Evolutionary conservation across 2,329 filamentous ascomycete genomes (phyloP), one percentile per base, ranked within the genome.

Genomic region (Ophiocordyceps camponoti-leonardi): DNA sequence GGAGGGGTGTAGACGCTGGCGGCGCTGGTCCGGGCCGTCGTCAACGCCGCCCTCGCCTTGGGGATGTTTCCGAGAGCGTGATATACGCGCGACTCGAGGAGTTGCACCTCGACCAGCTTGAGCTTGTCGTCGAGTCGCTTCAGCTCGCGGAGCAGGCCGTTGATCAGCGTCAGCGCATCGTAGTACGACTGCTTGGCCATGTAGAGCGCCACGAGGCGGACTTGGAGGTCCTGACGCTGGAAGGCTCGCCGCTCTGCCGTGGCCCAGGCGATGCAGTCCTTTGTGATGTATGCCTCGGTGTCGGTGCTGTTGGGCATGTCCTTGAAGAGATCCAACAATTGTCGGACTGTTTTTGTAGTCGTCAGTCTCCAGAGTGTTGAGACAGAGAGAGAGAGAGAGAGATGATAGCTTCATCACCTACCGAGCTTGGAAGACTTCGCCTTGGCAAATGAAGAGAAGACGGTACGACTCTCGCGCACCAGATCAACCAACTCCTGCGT

Each of bases 221-320:
- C 94, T 72, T 98, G 87, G 60, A 98, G 86, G 65, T 94, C 94
- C 71, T 98, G 92, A 54, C 92, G 87, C 55, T 98, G 78, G 74
- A 98, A 98, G 49, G 86, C 86, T 60, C 92, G 83, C 56, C 88
- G 84, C 70, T 96, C 87, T 45, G 86, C 84, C 46, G 90, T 86
- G 43, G 92, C 92, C 92, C 92, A 98, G 69, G 96, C 90, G 79
- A 98, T 98, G 71, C 87, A 96, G 67, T 92, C 94, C 68, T 94
- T 94, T 59, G 92, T 98, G 57, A 95, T 86, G 62, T 81, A 71
- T 63, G 94, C 87, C 69, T 98, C 92, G 61, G 82, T 85, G 62
- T 98, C 92, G 70, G 83, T 83, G 56, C 86, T 92, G 67, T 95
- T 83, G 58, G 93, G 92, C 56, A 96, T 95, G 58, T 83, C 77